phyloP scores from a whole-genome alignment of 2,329 filamentous ascomycete genomes.

The Cladophialophora chaetospira region DNA sequence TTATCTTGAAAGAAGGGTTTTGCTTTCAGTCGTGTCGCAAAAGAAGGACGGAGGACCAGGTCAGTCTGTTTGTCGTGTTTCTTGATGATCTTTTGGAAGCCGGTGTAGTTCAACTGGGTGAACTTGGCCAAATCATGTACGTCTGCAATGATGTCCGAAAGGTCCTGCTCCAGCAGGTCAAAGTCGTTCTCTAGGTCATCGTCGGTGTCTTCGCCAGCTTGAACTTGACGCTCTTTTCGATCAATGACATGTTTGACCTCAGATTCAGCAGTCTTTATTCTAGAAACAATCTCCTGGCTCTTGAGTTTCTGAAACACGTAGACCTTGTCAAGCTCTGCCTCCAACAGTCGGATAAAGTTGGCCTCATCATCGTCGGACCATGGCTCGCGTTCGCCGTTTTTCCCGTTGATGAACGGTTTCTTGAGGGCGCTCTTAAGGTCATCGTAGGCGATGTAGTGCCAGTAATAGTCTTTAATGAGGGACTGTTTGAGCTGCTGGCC shows the following conservation, averaged over 20 bases:
- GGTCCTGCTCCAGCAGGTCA: constrained; percentile 85
- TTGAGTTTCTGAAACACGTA: constrained; percentile 98
- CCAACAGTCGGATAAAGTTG: constrained; percentile 80
- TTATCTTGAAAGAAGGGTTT: constrained; percentile 99
- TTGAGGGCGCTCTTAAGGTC: constrained; percentile 86
- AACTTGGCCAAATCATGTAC: constrained; percentile 98
- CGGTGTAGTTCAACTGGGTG: constrained; percentile 96
- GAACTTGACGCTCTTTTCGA: constrained; percentile 61
- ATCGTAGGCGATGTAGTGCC: constrained; percentile 98
- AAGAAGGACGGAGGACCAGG: constrained; percentile 94
- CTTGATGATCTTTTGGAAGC: constrained; percentile 99
- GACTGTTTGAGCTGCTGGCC: constrained; percentile 95
- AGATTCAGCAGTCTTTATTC: constrained; percentile 82
- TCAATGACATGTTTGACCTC: constrained; percentile 88
- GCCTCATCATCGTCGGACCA: constrained; percentile 95
- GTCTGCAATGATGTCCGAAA: constrained; percentile 97
- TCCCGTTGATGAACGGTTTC: constrained; percentile 62
- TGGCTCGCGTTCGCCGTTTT: constrained; percentile 56
- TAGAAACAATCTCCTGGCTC: constrained; percentile 88
- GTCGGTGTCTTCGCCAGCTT: constrained; percentile 38
- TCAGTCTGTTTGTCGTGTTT: constrained; percentile 99
- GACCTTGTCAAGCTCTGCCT: constrained; percentile 93
- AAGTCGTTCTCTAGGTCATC: constrained; percentile 79
- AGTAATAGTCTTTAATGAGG: constrained; percentile 94
- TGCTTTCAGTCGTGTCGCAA: constrained; percentile 88